Percentiles rank a stretch among this genome's conserved stretches.
Conservation (phyloP, 805 yeast genomes). For the Saccharomycopsis sp. region DNA sequence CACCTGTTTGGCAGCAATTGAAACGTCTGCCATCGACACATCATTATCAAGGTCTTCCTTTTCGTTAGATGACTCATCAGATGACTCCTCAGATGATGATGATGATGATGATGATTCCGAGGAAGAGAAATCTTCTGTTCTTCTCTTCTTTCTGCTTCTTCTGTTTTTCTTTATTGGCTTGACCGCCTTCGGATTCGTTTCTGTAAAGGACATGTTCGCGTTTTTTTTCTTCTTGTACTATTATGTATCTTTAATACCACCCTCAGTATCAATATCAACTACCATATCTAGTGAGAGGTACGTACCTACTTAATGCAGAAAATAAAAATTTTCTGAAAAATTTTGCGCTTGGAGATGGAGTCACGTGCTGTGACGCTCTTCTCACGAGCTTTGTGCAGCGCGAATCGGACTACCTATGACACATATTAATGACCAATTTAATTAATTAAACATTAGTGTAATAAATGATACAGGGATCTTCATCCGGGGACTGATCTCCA, state of each 20-base stretch:
- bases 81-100: neutral
- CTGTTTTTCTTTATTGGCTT: neutral
- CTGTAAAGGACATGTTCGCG: neutral
- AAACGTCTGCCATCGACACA: neutral
- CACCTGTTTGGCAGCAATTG: neutral
- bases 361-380: neutral
- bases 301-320: neutral
- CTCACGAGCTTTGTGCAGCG: neutral
- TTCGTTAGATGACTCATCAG: neutral
- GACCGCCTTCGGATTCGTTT: neutral
- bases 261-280: too few relatives aligned
- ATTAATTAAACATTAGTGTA: too few relatives aligned
- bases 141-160: slow-evolving; percentile 4
- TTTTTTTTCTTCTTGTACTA: too few relatives aligned
- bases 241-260: too few relatives aligned
- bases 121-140: slow-evolving; percentile 1
- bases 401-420: too few relatives aligned
- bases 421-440: too few relatives aligned
- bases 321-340: neutral
- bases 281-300: too few relatives aligned
- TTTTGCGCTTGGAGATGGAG: neutral
- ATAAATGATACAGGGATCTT: too few relatives aligned
- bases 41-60: neutral
- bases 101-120: neutral
- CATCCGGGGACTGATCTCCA: too few relatives aligned